Evolutionary conservation across 495 filamentous ascomycete genomes (phyloP).

Genomic region (Penicillium cosmopolitanum): DNA sequence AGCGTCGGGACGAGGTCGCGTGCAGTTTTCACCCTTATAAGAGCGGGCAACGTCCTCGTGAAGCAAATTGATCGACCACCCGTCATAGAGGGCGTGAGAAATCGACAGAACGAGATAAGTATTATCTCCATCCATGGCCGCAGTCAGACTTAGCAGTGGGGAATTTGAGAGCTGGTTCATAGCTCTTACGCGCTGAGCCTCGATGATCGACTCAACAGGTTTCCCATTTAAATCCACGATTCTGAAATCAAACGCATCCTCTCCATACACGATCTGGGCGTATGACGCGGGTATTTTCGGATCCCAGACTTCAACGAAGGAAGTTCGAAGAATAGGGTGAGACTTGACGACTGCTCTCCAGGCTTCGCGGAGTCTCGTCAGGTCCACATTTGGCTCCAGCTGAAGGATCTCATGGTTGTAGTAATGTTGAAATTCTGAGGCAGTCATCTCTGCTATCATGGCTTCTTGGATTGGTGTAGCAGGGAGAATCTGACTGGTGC

Average conservation of each 20-base stretch:
- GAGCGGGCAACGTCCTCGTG: conserved; percentile 57
- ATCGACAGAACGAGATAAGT: conserved; percentile 47
- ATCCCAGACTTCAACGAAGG: conserved; percentile 65
- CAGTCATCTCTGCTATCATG: conserved; percentile 78
- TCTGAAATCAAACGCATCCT: conserved; percentile 24
- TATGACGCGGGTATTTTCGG: conserved; percentile 56
- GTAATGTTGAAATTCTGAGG: conserved; percentile 69
- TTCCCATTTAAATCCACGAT: conserved; percentile 24
- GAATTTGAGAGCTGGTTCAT: conserved; percentile 5
- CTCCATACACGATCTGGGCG: conserved; percentile 63
- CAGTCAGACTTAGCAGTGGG: conserved; percentile 24
- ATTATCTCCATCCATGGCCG: conserved; percentile 23
- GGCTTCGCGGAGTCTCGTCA: conserved; percentile 57
- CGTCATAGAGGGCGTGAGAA: conserved; percentile 90
- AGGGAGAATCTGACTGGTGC: conserved; percentile 61
- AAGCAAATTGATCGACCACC: conserved; percentile 71
- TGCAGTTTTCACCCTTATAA: conserved; percentile 33
- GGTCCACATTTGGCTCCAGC: conserved; percentile 54
- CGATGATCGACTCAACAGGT: conserved; percentile 26
- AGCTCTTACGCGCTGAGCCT: conserved; percentile 29
- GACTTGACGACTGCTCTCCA: conserved; percentile 59
- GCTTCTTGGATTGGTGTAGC: conserved; percentile 80
- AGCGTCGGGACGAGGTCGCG: conserved; percentile 27
- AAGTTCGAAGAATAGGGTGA: conserved; percentile 71
- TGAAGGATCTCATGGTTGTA: conserved; percentile 79